Conservation (phyloP, 2,329 filamentous ascomycete species). For the Acarospora socialis region DNA sequence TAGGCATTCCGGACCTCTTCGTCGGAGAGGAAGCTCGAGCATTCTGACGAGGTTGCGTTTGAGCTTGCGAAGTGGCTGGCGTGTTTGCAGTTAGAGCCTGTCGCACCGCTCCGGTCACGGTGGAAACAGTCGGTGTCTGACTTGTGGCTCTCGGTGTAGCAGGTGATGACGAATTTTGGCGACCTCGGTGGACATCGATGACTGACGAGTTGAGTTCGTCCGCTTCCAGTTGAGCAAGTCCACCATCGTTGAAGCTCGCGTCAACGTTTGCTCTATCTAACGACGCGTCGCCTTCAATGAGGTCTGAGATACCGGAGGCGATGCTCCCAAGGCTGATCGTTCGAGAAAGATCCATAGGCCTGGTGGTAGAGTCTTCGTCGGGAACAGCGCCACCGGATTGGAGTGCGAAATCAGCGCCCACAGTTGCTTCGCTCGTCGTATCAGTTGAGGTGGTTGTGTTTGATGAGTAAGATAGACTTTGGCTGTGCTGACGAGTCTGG, state of each 20-base stretch:
- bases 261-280: conserved; percentile 26
- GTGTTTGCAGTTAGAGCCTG: too few species aligned
- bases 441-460: conserved; percentile 42
- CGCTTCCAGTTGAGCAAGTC: conserved; percentile 34
- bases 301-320: conserved; percentile 53
- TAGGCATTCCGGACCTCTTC: conserved; percentile 38
- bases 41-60: conserved; percentile 74
- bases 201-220: conserved; percentile 25
- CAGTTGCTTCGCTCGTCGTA: conserved; percentile 57
- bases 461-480: conserved; percentile 46
- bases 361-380: conserved; percentile 34
- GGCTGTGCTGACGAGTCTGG: conserved; percentile 39
- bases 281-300: conserved; percentile 34
- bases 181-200: conserved; percentile 14
- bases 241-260: conserved; percentile 20
- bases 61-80: conserved; percentile 84
- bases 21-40: conserved; percentile 49
- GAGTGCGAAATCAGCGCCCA: conserved; percentile 66
- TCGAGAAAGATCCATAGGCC: conserved; percentile 44
- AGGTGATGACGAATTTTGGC: conserved; percentile 35
- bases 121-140: conserved; percentile 44
- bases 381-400: conserved; percentile 67
- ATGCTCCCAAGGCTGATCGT: conserved; percentile 83
- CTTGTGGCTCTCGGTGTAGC: conserved; percentile 54
- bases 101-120: conserved; percentile 78